phyloP scores from a whole-genome alignment of 202 grass and related monocot species.

The Zoysia matrella region DNA sequence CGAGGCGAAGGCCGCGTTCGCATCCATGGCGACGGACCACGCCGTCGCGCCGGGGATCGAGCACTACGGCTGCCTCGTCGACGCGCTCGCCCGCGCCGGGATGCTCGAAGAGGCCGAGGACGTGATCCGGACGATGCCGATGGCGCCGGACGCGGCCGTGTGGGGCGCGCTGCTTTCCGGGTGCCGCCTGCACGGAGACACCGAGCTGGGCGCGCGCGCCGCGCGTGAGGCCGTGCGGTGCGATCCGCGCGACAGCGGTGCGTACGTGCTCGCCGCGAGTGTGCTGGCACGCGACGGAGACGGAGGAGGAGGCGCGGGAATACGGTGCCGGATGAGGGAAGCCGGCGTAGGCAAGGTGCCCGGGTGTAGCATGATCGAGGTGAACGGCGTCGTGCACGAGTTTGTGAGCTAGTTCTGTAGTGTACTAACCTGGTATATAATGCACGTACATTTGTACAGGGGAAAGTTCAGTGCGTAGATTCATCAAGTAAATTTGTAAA shows the following conservation, averaged over 20 bases:
- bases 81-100: constrained; percentile 60
- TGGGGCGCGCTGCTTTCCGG: constrained; percentile 84
- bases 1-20: constrained; percentile 56
- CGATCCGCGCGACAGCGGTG: constrained; percentile 61
- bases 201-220: constrained; percentile 42
- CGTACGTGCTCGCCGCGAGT: constrained; percentile 61
- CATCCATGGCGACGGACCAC: constrained; percentile 48
- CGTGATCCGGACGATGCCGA: constrained; percentile 60
- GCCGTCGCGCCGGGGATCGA: constrained; percentile 56
- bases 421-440: background rate
- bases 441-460: background rate
- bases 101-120: constrained; percentile 67
- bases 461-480: background rate
- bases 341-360: constrained; percentile 65
- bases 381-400: constrained; percentile 71
- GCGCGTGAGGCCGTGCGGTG: constrained; percentile 47
- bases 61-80: constrained; percentile 82
- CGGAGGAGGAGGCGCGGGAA: background rate
- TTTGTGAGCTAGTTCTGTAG: constrained; percentile 50
- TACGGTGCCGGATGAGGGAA: constrained; percentile 61
- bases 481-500: no score
- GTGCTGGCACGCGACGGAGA: constrained; percentile 41
- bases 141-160: constrained; percentile 64
- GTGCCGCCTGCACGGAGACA: constrained; percentile 59
- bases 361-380: constrained; percentile 85